Conservation (phyloP, 2,329 filamentous ascomycete genomes). For the Alternaria infectoria region DNA sequence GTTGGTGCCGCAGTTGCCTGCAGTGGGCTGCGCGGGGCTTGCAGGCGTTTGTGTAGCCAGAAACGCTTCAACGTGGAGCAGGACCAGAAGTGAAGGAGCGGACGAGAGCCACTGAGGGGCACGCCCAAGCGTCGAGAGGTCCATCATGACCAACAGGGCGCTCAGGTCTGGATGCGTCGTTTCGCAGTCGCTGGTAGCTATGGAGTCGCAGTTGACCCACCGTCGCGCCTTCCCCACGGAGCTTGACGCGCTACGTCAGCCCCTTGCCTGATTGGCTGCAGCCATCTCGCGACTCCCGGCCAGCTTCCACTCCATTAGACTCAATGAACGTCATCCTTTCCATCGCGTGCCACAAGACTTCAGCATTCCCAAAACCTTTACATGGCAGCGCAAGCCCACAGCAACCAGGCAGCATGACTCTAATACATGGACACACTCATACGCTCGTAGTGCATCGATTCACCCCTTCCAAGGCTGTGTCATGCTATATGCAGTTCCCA, state of each 20-base stretch:
- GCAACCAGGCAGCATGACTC: neutral
- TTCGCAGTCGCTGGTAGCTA: neutral
- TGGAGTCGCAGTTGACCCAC: neutral
- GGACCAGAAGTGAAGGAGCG: neutral
- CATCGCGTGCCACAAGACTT: neutral
- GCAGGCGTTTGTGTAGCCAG: constrained; percentile 7
- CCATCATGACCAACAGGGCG: neutral
- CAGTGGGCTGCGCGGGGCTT: constrained; percentile 14
- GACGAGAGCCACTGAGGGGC: neutral
- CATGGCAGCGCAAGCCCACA: neutral
- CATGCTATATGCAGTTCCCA: neutral
- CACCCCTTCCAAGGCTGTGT: neutral
- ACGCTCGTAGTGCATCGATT: neutral
- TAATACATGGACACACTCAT: neutral
- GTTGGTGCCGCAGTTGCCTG: constrained; percentile 22
- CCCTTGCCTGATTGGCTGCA: constrained; percentile 2
- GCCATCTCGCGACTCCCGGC: neutral
- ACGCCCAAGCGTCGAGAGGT: neutral
- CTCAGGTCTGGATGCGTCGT: neutral
- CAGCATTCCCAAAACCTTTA: neutral
- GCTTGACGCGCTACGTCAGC: constrained; percentile 1
- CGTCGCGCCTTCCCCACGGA: constrained; percentile 5
- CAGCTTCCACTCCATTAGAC: neutral
- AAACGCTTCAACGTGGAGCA: neutral
- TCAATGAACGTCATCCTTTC: neutral